Evolutionary conservation across 495 filamentous ascomycete species (phyloP).

Genomic region (Penicillium malachiteum): DNA sequence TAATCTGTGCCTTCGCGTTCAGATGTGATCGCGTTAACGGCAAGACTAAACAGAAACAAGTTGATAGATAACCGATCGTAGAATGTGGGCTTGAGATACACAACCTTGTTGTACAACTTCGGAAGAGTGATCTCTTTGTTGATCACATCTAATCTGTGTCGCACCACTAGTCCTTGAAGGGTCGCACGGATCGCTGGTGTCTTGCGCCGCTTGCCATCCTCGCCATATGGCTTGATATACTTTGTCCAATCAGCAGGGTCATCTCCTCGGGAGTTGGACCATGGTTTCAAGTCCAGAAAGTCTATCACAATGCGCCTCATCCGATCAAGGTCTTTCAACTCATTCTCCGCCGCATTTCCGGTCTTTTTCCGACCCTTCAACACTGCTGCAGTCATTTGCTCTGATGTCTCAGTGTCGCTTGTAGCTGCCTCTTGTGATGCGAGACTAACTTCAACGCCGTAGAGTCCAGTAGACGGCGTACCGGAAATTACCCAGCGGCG

Average conservation of each 20-base stretch:
- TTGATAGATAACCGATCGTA: slow-evolving; percentile 84
- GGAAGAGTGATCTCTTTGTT: slow-evolving; percentile 64
- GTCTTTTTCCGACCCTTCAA: slow-evolving; percentile 40
- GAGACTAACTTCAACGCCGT: slow-evolving; percentile 68
- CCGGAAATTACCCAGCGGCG: slow-evolving; percentile 89
- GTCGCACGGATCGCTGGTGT: slow-evolving; percentile 64
- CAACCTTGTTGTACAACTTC: slow-evolving; percentile 64
- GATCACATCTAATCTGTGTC: slow-evolving; percentile 71
- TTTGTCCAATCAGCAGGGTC: slow-evolving; percentile 65
- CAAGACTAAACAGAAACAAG: slow-evolving; percentile 75
- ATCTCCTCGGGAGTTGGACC: slow-evolving; percentile 55
- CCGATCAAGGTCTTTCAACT: slow-evolving; percentile 71
- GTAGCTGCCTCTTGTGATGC: slow-evolving; percentile 46
- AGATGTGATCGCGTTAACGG: slow-evolving; percentile 86
- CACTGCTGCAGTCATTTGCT: slow-evolving; percentile 27
- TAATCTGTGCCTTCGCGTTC: slow-evolving; percentile 82
- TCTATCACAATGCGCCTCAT: slow-evolving; percentile 67
- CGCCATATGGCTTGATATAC: slow-evolving; percentile 68
- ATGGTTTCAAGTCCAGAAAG: slow-evolving; percentile 76
- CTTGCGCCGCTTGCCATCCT: slow-evolving; percentile 53
- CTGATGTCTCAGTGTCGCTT: slow-evolving; percentile 35
- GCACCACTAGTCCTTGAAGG: slow-evolving; percentile 75
- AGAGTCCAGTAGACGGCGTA: slow-evolving; percentile 79
- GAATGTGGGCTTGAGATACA: slow-evolving; percentile 75
- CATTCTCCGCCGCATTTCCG: slow-evolving; percentile 45